Evolutionary conservation across 1,139 yeast species (phyloP).

Genomic region (Geotrichum europaeum): DNA sequence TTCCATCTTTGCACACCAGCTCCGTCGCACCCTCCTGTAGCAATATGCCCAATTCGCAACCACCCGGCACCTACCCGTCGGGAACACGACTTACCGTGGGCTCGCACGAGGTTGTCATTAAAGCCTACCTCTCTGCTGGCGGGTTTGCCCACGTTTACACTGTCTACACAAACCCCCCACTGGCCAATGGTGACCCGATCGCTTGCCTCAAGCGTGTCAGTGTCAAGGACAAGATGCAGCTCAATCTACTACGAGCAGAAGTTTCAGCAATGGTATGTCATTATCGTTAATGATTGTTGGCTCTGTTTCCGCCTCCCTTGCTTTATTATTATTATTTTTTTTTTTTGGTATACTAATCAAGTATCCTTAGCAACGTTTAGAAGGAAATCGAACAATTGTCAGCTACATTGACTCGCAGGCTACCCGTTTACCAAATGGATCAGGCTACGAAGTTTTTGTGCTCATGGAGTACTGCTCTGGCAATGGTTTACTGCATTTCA

Average conservation of each 20-base stretch:
- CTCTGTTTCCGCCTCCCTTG: not conserved
- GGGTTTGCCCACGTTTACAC: slow-evolving; percentile 79
- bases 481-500: slow-evolving; percentile 84
- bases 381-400: slow-evolving; percentile 74
- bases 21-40: not conserved
- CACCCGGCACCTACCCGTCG: slow-evolving; percentile 54
- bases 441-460: slow-evolving; percentile 77
- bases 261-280: slow-evolving; percentile 62
- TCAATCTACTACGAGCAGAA: slow-evolving; percentile 63
- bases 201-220: slow-evolving; percentile 70
- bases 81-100: slow-evolving; percentile 66
- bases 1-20: not conserved
- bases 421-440: slow-evolving; percentile 48
- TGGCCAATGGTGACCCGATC: slow-evolving; percentile 26
- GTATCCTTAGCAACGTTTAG: slow-evolving; percentile 47
- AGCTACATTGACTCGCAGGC: slow-evolving; percentile 94
- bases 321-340: not conserved
- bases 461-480: slow-evolving; percentile 85
- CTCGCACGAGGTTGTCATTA: slow-evolving; percentile 52
- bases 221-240: slow-evolving; percentile 66
- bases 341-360: not conserved
- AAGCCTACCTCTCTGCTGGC: slow-evolving; percentile 59
- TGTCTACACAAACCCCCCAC: slow-evolving; percentile 48
- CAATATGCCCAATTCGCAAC: slow-evolving; percentile 17
- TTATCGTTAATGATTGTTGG: not conserved